Conservation (phyloP, 2,329 filamentous ascomycete genomes). For the Fusarium citri region DNA sequence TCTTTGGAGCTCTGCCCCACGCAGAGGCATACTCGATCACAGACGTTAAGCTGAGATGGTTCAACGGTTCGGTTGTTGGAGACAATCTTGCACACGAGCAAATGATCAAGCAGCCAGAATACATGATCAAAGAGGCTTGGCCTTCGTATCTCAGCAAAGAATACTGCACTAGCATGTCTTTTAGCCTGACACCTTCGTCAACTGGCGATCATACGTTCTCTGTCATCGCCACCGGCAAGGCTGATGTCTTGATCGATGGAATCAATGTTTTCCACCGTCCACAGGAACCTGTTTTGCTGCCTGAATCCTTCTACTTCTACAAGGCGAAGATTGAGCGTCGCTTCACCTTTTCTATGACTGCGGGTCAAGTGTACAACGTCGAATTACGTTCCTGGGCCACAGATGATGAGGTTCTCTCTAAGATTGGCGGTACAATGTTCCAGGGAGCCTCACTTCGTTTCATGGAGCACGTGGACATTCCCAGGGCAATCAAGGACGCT, state of each 20-base stretch:
- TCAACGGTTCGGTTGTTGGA: not conserved
- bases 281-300: not conserved
- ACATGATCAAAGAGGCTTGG: conserved; percentile 18
- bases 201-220: not conserved
- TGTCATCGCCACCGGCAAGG: conserved; percentile 1
- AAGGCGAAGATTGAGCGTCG: conserved; percentile 16
- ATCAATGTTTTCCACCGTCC: not conserved
- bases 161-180: not conserved
- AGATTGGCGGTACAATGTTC: conserved; percentile 7
- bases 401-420: not conserved
- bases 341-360: not conserved
- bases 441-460: conserved; percentile 15
- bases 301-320: conserved; percentile 15
- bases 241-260: not conserved
- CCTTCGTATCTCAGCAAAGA: not conserved
- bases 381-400: conserved; percentile 12
- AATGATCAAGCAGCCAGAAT: not conserved
- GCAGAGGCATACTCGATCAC: not conserved
- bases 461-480: not conserved
- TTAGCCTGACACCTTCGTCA: not conserved
- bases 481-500: not conserved
- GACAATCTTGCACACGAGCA: not conserved
- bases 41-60: not conserved
- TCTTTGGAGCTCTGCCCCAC: not conserved
- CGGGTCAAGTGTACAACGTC: not conserved